These are phyloP conservation scores for Gautieria morchelliformis DNA, from an alignment of 768 basidiomycete genomes.

Conservation along the genomic window DNA sequence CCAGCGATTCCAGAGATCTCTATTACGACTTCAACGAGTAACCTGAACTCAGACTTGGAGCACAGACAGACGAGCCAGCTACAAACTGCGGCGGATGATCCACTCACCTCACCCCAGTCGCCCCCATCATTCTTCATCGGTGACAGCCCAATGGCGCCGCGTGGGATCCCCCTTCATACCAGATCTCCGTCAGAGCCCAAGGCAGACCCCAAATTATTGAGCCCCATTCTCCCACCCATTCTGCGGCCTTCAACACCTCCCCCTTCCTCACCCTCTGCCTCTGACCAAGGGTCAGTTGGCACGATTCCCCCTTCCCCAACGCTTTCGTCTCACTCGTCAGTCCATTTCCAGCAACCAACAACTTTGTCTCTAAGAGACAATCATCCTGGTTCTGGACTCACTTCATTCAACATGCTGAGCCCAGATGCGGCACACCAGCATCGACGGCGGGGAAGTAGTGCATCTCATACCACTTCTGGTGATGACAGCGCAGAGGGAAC, in stretches of 20 bases:
- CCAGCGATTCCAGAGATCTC: conserved; percentile 5
- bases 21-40: conserved; percentile 6
- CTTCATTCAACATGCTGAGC: conserved; percentile 42
- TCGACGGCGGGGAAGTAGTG: conserved; percentile 45
- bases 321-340: conserved; percentile 53
- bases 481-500: conserved; percentile 36
- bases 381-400: conserved; percentile 44
- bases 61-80: no score
- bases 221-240: background rate
- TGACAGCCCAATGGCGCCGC: background rate
- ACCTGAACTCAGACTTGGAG: background rate
- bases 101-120: background rate
- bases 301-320: conserved; percentile 65
- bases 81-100: background rate
- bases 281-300: conserved; percentile 32
- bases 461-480: conserved; percentile 40
- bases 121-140: background rate
- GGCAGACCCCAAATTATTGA: conserved; percentile 3
- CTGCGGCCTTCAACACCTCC: conserved; percentile 14
- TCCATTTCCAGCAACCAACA: conserved; percentile 40
- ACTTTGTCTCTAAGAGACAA: conserved; percentile 58
- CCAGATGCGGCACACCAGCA: conserved; percentile 31
- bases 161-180: background rate
- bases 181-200: background rate
- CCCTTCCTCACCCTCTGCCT: conserved; percentile 18